Evolutionary conservation across 495 filamentous ascomycete species (phyloP), one percentile per base, ranked within the genome.

Genomic region (Aeminium ludgeri): DNA sequence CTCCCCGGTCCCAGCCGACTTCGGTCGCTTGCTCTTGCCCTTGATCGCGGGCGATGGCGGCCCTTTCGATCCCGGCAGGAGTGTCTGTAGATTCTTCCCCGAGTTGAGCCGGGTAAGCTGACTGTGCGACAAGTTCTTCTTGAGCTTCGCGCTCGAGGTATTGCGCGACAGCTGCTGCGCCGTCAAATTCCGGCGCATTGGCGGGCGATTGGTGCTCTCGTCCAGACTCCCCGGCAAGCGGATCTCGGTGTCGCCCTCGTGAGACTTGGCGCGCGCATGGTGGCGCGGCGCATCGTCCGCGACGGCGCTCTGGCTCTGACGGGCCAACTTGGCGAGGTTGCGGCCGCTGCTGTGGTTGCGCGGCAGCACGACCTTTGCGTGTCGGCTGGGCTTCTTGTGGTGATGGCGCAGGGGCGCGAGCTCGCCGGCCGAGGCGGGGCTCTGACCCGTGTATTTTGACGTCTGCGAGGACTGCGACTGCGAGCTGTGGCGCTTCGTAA

Each of bases 111-210:
- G 49, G 17, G 50, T 40, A 10, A 61, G 52, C 36, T 59, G 56
- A 3, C 54, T 52, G 44, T 54, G 56, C 16, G 52, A 56, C 25
- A 54, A 45, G 36, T 61, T 61, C 51, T 61, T 61, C 49, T 54
- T 55, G 17, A 61, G 32, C 30, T 46, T 50, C 10, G 58, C 43
- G 30, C 48, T 40, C 17, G 49, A 43, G 1, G 28, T 23, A n/a
- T 53, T 50, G 31, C 50, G 10, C 20, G 44, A 38, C 29, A 51
- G 34, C 25, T 51, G 38, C n/a, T 28, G 13, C 2, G 44, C 36
- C 7, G 48, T 51, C 28, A 47, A 10, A 25, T 51, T 51, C 17
- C 48, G 18, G 25, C 40, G 43, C 35, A 51, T 28, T 8, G 28
- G 16, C 28, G 43, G 48, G 4, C 23, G 23, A 3, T 17, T 4